Percentiles rank a stretch among this genome's conserved stretches.
Conservation (phyloP, 306 rosid genomes). For the Vigna hirtella region DNA sequence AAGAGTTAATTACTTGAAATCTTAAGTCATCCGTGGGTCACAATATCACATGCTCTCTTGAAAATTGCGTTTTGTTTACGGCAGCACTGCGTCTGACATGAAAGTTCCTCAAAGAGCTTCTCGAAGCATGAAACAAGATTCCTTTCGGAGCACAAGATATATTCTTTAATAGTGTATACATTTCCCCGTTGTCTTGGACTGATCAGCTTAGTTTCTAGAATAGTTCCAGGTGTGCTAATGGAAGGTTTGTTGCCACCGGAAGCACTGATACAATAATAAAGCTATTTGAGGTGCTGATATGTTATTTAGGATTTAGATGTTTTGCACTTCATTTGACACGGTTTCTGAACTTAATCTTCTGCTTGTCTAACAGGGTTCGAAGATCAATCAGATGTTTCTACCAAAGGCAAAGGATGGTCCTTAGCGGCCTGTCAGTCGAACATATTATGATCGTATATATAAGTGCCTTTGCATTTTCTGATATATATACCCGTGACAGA, state of each 20-base stretch:
- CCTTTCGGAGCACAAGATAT: conserved; percentile 94
- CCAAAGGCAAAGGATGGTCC: conserved; percentile 83
- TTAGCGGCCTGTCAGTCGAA: conserved; percentile 72
- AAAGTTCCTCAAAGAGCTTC: conserved; percentile 74
- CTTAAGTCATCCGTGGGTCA: not conserved
- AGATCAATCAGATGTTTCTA: conserved; percentile 85
- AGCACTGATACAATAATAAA: conserved; percentile 94
- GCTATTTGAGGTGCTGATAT: conserved; percentile 79
- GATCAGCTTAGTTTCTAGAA: conserved; percentile 74
- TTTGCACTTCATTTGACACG: conserved; percentile 27
- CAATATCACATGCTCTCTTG: not conserved
- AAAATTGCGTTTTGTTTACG: conserved; percentile 37
- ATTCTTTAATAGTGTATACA: conserved; percentile 3
- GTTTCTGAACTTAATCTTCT: conserved; percentile 37
- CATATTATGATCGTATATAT: conserved; percentile 80
- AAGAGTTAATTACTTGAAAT: not conserved
- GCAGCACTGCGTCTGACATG: conserved; percentile 66
- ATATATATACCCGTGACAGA: not conserved
- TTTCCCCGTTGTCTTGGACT: conserved; percentile 44
- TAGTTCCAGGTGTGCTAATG: conserved; percentile 92
- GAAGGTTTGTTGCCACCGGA: conserved; percentile 88
- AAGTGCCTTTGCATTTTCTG: conserved; percentile 49
- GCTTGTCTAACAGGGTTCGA: conserved; percentile 68
- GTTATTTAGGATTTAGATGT: not conserved
- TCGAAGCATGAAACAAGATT: conserved; percentile 90